These are phyloP conservation scores for Volvox carteri DNA, from an alignment of 163 green algal species.

Conservation along the genomic window DNA sequence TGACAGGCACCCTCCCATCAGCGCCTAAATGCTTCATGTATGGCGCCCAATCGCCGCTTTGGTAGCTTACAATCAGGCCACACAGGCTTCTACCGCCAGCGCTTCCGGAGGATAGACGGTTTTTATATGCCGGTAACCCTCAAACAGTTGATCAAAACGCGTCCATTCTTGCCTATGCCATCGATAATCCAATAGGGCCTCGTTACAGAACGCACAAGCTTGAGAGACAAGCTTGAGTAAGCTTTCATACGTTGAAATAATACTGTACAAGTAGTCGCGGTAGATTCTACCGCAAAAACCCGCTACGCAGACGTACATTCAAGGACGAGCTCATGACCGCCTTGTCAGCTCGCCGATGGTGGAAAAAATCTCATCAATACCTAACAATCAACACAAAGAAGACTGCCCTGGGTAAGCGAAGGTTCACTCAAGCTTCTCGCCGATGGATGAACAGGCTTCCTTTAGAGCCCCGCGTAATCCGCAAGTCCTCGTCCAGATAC, in stretches of 20 bases:
- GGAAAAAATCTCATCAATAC: too few relatives aligned
- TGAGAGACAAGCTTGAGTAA: too few relatives aligned
- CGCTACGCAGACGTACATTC: neutral
- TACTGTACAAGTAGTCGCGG: neutral
- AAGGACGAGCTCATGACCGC: too few relatives aligned
- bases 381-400: too few relatives aligned
- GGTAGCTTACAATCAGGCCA: neutral
- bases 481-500: constrained; percentile 84
- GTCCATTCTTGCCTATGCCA: neutral
- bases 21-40: constrained; percentile 26
- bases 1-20: constrained; percentile 41
- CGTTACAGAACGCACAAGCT: too few relatives aligned
- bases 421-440: constrained; percentile 45
- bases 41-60: neutral
- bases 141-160: neutral
- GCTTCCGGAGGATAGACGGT: too few relatives aligned
- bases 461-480: constrained; percentile 84
- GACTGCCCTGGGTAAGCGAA: too few relatives aligned
- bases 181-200: too few relatives aligned
- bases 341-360: too few relatives aligned
- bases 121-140: too few relatives aligned
- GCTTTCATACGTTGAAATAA: neutral
- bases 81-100: too few relatives aligned
- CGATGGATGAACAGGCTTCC: constrained; percentile 84
- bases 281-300: neutral